A percentile compares a stretch with the other conserved stretches of the same genome.
phyloP scores from a whole-genome alignment of 257 asterid genomes.

The Penstemon newberryi region DNA sequence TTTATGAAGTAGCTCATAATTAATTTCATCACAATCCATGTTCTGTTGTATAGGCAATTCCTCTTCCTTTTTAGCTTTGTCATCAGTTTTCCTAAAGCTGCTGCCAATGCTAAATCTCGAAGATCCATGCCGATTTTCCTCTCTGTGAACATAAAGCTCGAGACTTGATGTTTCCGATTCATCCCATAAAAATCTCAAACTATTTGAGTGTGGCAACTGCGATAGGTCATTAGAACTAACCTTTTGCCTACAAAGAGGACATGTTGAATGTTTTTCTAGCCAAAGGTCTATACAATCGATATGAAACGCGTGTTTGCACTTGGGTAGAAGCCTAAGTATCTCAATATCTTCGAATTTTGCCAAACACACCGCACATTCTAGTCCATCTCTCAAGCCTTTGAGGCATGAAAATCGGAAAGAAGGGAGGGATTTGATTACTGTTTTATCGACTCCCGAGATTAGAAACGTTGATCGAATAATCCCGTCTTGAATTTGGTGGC shows the following conservation, averaged over 20 bases:
- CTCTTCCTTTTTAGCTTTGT: conserved; percentile 26
- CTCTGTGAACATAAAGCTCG: conserved; percentile 49
- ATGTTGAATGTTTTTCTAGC: conserved; percentile 66
- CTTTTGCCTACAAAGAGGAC: conserved; percentile 61
- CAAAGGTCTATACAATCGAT: conserved; percentile 58
- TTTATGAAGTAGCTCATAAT: conserved; percentile 26
- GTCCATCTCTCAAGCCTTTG: conserved; percentile 46
- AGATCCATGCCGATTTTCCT: conserved; percentile 39
- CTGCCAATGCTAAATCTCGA: conserved; percentile 48
- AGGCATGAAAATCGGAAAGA: conserved; percentile 53
- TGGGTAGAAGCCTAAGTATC: conserved; percentile 52
- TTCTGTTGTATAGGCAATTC: conserved; percentile 30
- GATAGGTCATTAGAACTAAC: conserved; percentile 43
- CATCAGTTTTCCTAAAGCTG: conserved; percentile 30
- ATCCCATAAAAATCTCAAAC: conserved; percentile 38
- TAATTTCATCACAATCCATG: conserved; percentile 3
- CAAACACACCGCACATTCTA: conserved; percentile 70
- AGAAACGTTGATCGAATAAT: conserved; percentile 25
- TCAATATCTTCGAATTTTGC: conserved; percentile 56
- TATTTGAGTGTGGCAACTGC: conserved; percentile 27
- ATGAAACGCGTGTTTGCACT: conserved; percentile 67
- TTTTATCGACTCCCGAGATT: conserved; percentile 47
- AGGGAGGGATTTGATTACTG: conserved; percentile 59
- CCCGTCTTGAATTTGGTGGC: conserved; percentile 42
- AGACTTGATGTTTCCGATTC: conserved; percentile 37